Conservation (phyloP, 371 early-diverging fungal species). For the Vairimorpha necatrix region DNA sequence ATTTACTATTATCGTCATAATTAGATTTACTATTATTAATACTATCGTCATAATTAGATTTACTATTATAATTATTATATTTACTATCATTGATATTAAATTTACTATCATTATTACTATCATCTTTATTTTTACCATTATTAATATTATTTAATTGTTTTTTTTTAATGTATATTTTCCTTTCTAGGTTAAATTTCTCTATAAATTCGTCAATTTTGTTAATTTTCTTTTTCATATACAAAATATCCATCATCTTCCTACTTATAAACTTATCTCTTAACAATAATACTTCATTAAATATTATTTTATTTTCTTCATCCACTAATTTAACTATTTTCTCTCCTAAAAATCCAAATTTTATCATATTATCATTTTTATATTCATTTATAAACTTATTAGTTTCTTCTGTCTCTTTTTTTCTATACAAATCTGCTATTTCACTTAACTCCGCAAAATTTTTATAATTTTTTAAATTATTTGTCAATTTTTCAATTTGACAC, state of each 20-base stretch:
- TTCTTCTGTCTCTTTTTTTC: not conserved
- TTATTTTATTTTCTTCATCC: not conserved
- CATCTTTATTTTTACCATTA: no score
- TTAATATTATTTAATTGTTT: not conserved
- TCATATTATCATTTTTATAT: not conserved
- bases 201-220: not conserved
- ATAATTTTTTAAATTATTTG: constrained; percentile 6
- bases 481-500: not conserved
- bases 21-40: no score
- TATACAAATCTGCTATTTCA: constrained; percentile 5
- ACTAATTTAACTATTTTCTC: constrained; percentile 11
- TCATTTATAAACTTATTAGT: constrained; percentile 9
- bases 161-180: not conserved
- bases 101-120: constrained; percentile 15
- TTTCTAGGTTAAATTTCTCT: constrained; percentile 18
- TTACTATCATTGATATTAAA: not conserved
- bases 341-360: not conserved
- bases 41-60: not conserved
- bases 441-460: constrained; percentile 8
- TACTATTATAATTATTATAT: no score
- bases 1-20: no score
- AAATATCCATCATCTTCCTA: not conserved
- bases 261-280: not conserved
- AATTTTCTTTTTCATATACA: constrained; percentile 10
- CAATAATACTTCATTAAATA: constrained; percentile 9